Conservation (phyloP, 202 grass and related monocot genomes). For the Zoysia matrella region DNA sequence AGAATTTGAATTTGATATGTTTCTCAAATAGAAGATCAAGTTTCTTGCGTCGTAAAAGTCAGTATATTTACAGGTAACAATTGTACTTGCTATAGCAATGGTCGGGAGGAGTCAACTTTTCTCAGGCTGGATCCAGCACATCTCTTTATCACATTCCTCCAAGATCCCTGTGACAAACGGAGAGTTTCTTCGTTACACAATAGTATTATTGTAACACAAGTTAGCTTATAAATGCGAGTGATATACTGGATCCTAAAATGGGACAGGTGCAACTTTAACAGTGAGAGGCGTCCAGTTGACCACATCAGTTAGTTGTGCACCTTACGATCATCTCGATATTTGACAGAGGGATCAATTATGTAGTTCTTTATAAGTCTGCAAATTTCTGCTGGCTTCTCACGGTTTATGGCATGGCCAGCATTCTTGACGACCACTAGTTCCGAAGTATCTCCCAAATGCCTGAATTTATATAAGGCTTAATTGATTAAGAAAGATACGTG, state of each 20-base stretch:
- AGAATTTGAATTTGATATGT: background rate
- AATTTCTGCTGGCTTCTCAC: slow-evolving; percentile 75
- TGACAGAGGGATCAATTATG: slow-evolving; percentile 48
- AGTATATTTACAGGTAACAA: background rate
- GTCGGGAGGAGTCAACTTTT: slow-evolving; percentile 66
- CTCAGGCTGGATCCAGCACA: slow-evolving; percentile 54
- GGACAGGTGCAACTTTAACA: background rate
- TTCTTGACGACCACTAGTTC: slow-evolving; percentile 69
- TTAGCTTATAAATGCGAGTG: background rate
- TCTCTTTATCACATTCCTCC: slow-evolving; percentile 58
- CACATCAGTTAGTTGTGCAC: slow-evolving; percentile 22
- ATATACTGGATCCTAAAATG: slow-evolving; percentile 14
- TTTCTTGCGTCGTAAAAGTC: background rate
- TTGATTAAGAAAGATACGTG: slow-evolving; percentile 14
- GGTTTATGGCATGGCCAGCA: slow-evolving; percentile 84
- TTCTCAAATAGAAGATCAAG: background rate
- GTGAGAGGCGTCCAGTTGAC: background rate
- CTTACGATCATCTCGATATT: slow-evolving; percentile 51
- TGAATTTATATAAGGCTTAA: slow-evolving; percentile 51
- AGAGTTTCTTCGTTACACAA: slow-evolving; percentile 13
- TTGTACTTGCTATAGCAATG: slow-evolving; percentile 46
- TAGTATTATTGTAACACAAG: background rate
- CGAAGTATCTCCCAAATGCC: slow-evolving; percentile 81
- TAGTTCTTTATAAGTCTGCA: slow-evolving; percentile 68
- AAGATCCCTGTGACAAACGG: slow-evolving; percentile 50